Evolutionary conservation across 164 flowering plant species (phyloP), one percentile per base, ranked within the genome.

Genomic region (Aristolochia fimbriata): DNA sequence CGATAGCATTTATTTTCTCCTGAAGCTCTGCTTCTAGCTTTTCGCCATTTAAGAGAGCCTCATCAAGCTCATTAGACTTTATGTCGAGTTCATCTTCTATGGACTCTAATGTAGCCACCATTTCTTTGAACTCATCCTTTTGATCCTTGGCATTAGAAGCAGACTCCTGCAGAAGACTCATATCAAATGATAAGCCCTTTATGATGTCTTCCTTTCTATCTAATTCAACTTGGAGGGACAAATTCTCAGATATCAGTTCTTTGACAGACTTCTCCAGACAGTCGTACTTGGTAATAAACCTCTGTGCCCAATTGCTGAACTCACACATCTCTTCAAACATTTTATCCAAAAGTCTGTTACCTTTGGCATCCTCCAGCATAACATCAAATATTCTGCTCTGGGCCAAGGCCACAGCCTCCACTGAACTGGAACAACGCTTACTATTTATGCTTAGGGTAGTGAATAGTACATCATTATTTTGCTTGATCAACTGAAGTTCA

Each of bases 111-210:
- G 77, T 74, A 54, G 70, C 78, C 53, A 55, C 51, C 62, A 93
- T 68, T 70, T 82, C 75, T 71, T 80, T 80, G 53, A 79, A 63
- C 63, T 84, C 86, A 71, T 88, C 91, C 66, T 82, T 80, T 65
- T 78, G 80, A 62, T 87, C 91, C 72, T 78, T 83, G 15, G 63
- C 75, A 52, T 70, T 76, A 17, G 93, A 83, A 24, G 96, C 79
- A 48, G 95, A 79, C 67, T 90, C 99, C 70, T 93, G 97, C 74
- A 93, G 73, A 69, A 86, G 67, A 45, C 85, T 83, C 62, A 93
- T 68, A 70, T 93, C 99, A 82, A 86, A 89, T 58, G 60, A 64
- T 60, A 89, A 61, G 45, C 96, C 99, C 62, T 82, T 68, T 55
- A 85, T 46, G 51, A 90, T 67, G 7, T 82, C 92, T 62, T 88